These are phyloP conservation scores for Puccinia coronata DNA, from an alignment of 1,284 basidiomycete genomes.

Conservation along the genomic window DNA sequence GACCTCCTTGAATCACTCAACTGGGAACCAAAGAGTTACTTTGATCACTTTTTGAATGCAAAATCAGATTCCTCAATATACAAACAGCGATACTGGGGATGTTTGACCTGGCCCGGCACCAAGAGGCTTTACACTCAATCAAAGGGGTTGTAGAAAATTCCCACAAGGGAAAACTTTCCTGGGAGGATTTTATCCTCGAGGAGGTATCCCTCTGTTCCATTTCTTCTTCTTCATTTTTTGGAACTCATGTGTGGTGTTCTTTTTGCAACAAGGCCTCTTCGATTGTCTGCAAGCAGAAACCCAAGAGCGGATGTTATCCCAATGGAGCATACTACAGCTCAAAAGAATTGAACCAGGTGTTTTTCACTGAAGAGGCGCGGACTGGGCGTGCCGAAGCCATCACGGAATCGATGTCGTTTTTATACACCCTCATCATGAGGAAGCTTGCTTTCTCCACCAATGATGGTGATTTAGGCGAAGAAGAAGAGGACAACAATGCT, in stretches of 20 bases:
- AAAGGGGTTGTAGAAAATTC: neutral
- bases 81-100: neutral
- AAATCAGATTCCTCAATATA: neutral
- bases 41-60: neutral
- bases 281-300: too few species aligned
- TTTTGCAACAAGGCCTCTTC: too few species aligned
- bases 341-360: neutral
- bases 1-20: neutral
- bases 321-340: slow-evolving; percentile 8
- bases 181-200: slow-evolving; percentile 1
- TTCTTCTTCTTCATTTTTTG: too few species aligned
- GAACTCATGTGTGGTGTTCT: neutral
- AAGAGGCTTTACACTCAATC: slow-evolving; percentile 4
- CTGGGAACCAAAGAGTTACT: slow-evolving; percentile 5
- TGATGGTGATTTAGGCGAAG: neutral
- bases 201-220: slow-evolving; percentile 19
- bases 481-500: too few species aligned
- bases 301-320: too few species aligned
- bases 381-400: neutral
- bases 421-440: neutral
- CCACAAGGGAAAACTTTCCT: neutral
- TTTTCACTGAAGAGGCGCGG: neutral
- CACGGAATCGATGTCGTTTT: slow-evolving; percentile 6
- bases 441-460: neutral
- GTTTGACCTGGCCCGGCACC: neutral